These are phyloP conservation scores for Aspergillus ruber DNA, from an alignment of 2,329 filamentous ascomycete species.

Conservation along the genomic window DNA sequence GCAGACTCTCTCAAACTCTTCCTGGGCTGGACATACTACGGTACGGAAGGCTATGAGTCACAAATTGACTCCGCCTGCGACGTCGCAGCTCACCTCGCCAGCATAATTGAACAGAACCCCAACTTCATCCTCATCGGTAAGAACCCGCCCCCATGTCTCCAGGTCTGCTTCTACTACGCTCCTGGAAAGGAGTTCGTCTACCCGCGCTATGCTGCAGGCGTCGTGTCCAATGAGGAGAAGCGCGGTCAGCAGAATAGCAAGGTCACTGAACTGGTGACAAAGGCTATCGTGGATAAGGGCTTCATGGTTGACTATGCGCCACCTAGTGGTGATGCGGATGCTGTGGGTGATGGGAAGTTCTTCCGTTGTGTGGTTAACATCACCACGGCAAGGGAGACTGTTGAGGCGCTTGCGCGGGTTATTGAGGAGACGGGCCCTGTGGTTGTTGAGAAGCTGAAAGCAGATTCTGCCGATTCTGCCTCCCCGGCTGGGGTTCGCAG, in stretches of 20 bases:
- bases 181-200: slow-evolving; percentile 48
- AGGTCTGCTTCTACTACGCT: slow-evolving; percentile 90
- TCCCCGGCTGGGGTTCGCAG: slow-evolving; percentile 7
- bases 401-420: slow-evolving; percentile 56
- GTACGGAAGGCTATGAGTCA: slow-evolving; percentile 61
- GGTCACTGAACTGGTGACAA: slow-evolving; percentile 51
- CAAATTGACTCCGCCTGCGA: slow-evolving; percentile 69
- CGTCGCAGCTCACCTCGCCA: slow-evolving; percentile 63
- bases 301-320: slow-evolving; percentile 67
- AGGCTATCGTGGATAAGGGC: slow-evolving; percentile 50
- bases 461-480: slow-evolving; percentile 5
- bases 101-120: slow-evolving; percentile 47
- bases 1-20: slow-evolving; percentile 84
- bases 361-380: slow-evolving; percentile 65
- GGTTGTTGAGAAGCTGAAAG: slow-evolving; percentile 25
- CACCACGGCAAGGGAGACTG: slow-evolving; percentile 52
- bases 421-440: slow-evolving; percentile 46
- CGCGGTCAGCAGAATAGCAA: slow-evolving; percentile 46
- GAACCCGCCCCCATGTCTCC: slow-evolving; percentile 77
- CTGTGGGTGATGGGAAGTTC: slow-evolving; percentile 55
- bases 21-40: slow-evolving; percentile 85
- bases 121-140: slow-evolving; percentile 67
- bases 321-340: slow-evolving; percentile 41
- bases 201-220: slow-evolving; percentile 12
- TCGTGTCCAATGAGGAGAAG: slow-evolving; percentile 29